These are phyloP conservation scores for Leccinellum albellum DNA, from an alignment of 768 basidiomycete genomes.

Conservation along the genomic window DNA sequence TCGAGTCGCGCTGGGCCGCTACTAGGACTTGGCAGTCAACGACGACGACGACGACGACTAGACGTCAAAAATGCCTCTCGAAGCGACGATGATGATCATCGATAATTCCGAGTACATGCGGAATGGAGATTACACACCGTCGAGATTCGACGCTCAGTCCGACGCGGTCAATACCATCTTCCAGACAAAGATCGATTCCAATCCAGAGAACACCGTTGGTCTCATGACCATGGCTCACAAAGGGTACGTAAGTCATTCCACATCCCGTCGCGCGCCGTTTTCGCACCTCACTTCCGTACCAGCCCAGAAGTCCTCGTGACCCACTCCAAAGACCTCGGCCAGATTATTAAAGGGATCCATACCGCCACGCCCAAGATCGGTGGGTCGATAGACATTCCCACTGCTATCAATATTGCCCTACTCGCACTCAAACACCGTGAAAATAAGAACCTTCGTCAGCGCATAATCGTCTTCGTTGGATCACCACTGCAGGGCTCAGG, in stretches of 20 bases:
- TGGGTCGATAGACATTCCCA: slow-evolving; percentile 81
- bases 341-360: slow-evolving; percentile 81
- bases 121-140: slow-evolving; percentile 87
- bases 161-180: slow-evolving; percentile 91
- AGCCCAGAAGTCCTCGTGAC: slow-evolving; percentile 97
- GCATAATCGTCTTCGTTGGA: slow-evolving; percentile 91
- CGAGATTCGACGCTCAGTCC: slow-evolving; percentile 84
- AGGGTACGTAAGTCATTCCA: slow-evolving; percentile 51
- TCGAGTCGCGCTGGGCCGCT: slow-evolving; percentile 4
- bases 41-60: slow-evolving; percentile 17
- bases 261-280: background rate
- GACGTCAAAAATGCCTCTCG: slow-evolving; percentile 74
- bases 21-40: slow-evolving; percentile 4
- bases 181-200: slow-evolving; percentile 89
- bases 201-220: slow-evolving; percentile 97
- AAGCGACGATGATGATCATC: slow-evolving; percentile 96
- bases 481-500: slow-evolving; percentile 75
- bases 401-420: slow-evolving; percentile 90
- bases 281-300: slow-evolving; percentile 5
- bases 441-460: slow-evolving; percentile 96
- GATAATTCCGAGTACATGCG: slow-evolving; percentile 99
- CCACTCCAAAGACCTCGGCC: slow-evolving; percentile 91
- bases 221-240: slow-evolving; percentile 98
- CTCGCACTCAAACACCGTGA: slow-evolving; percentile 96
- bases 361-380: slow-evolving; percentile 66